Evolutionary conservation across 352 stramenopile species (phyloP).

Genomic region (Thalassiosira livingstoniorum): DNA sequence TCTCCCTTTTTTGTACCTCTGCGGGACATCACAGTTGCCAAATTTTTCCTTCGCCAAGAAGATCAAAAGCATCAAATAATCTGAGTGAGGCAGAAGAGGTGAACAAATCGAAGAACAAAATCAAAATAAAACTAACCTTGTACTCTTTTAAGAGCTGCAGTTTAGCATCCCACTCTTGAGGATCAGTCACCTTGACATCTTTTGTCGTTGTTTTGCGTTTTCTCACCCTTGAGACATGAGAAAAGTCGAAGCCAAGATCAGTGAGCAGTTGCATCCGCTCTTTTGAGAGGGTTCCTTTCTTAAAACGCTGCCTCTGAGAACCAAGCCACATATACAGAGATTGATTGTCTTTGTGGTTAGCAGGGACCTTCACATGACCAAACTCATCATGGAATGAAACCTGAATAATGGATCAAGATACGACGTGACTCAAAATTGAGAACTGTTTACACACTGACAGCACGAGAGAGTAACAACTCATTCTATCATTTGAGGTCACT

Average conservation of each 20-base stretch:
- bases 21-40: slow-evolving; percentile 59
- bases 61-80: too few relatives aligned
- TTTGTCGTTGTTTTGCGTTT: slow-evolving; percentile 1
- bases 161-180: slow-evolving; percentile 55
- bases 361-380: slow-evolving; percentile 29
- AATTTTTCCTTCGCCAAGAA: slow-evolving; percentile 42
- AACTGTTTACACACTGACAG: too few relatives aligned
- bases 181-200: background rate
- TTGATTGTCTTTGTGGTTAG: slow-evolving; percentile 10
- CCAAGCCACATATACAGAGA: slow-evolving; percentile 41
- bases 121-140: too few relatives aligned
- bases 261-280: slow-evolving; percentile 8
- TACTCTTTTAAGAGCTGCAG: slow-evolving; percentile 62
- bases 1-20: slow-evolving; percentile 56
- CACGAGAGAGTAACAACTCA: background rate
- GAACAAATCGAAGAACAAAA: too few relatives aligned
- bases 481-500: background rate
- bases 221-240: background rate
- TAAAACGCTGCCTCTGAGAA: slow-evolving; percentile 26
- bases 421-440: too few relatives aligned
- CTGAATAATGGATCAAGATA: too few relatives aligned
- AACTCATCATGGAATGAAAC: background rate
- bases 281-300: slow-evolving; percentile 3
- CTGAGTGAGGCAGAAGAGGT: too few relatives aligned
- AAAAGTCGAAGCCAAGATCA: slow-evolving; percentile 4